Conservation (phyloP, 2,329 filamentous ascomycete species). For the Ascochyta pisi region DNA sequence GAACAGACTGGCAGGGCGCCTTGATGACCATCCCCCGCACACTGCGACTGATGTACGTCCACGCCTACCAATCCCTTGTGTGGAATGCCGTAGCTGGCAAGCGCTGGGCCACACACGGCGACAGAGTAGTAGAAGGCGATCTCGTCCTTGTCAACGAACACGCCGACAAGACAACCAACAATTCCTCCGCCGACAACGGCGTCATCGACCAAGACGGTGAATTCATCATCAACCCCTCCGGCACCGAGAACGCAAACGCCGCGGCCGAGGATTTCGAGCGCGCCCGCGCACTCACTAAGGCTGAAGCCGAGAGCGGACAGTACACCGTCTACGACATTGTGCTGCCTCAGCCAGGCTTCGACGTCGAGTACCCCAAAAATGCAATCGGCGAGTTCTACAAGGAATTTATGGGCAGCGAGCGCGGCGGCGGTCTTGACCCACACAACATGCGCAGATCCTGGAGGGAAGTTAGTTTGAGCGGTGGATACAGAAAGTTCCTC, state of each 20-base stretch:
- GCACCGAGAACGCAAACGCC: slow-evolving; percentile 62
- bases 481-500: slow-evolving; percentile 85
- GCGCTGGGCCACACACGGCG: slow-evolving; percentile 78
- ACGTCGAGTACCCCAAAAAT: slow-evolving; percentile 86
- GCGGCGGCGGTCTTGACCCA: slow-evolving; percentile 81
- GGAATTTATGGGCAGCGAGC: slow-evolving; percentile 81
- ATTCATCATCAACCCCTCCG: slow-evolving; percentile 67
- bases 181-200: slow-evolving; percentile 34
- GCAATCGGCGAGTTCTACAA: slow-evolving; percentile 83
- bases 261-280: slow-evolving; percentile 67
- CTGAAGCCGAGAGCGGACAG: slow-evolving; percentile 77
- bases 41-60: slow-evolving; percentile 90
- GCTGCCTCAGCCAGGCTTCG: slow-evolving; percentile 89
- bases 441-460: slow-evolving; percentile 85
- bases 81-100: slow-evolving; percentile 89
- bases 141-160: slow-evolving; percentile 74
- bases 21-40: slow-evolving; percentile 80
- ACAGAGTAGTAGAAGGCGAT: slow-evolving; percentile 81
- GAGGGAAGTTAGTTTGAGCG: slow-evolving; percentile 86
- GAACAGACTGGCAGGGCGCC: slow-evolving; percentile 79
- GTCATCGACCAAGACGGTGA: slow-evolving; percentile 67
- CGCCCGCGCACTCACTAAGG: slow-evolving; percentile 74
- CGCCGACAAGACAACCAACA: slow-evolving; percentile 53
- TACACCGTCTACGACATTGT: slow-evolving; percentile 89
- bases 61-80: slow-evolving; percentile 92